phyloP scores from a whole-genome alignment of 257 asterid genomes.

The Fraxinus americana region DNA sequence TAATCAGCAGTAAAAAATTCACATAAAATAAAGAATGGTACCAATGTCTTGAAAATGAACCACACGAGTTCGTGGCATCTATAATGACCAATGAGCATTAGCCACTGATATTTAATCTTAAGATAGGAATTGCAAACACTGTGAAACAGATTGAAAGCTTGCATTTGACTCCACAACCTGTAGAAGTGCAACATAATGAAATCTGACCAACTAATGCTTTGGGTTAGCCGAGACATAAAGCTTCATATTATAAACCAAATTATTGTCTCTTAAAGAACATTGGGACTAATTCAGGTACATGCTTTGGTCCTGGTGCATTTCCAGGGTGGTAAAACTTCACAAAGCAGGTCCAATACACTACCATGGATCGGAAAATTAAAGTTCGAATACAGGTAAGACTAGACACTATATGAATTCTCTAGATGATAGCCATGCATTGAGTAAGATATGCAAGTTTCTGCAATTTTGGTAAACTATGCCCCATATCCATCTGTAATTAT shows the following conservation, averaged over 20 bases:
- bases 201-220: not conserved
- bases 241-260: not conserved
- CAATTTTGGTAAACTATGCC: not conserved
- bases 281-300: slow-evolving; percentile 13
- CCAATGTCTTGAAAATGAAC: not conserved
- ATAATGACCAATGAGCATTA: not conserved
- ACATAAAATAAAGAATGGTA: not conserved
- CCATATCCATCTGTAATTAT: not conserved
- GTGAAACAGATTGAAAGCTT: not conserved
- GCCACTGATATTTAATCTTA: slow-evolving; percentile 7
- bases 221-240: slow-evolving; percentile 2
- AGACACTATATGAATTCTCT: not conserved
- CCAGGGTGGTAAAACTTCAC: not conserved
- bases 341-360: not conserved
- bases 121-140: slow-evolving; percentile 1
- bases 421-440: not conserved
- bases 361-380: not conserved
- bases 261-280: slow-evolving; percentile 17
- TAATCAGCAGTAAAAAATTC: not conserved
- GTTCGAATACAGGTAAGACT: not conserved
- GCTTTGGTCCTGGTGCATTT: not conserved
- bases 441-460: not conserved
- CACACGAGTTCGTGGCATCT: not conserved
- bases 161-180: not conserved
- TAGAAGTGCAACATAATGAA: slow-evolving; percentile 11